Conservation (phyloP, 106 monocot genomes). For the Dendrobium chrysotoxum region DNA sequence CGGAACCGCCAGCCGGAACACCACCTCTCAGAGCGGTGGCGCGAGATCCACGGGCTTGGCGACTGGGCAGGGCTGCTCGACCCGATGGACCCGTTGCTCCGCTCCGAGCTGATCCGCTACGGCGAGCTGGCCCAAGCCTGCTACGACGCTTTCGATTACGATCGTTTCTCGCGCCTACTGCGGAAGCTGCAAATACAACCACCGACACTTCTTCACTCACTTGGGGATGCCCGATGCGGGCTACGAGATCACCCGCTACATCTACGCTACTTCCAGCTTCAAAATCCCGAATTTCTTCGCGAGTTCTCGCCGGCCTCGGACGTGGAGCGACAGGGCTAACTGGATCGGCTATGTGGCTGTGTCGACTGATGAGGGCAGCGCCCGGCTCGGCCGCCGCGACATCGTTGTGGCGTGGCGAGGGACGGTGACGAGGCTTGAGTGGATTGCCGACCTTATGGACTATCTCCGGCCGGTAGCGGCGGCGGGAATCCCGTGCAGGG, state of each 20-base stretch:
- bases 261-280: conserved; percentile 79
- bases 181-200: conserved; percentile 66
- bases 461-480: conserved; percentile 38
- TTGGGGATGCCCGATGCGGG: conserved; percentile 37
- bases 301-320: conserved; percentile 15
- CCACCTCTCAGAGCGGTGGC: conserved; percentile 37
- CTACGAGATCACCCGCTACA: conserved; percentile 60
- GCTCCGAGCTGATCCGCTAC: conserved; percentile 81
- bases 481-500: conserved; percentile 57
- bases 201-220: conserved; percentile 39
- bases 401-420: conserved; percentile 74
- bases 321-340: conserved; percentile 71
- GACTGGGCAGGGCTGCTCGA: conserved; percentile 80
- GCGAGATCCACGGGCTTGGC: conserved; percentile 58
- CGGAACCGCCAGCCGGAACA: neutral
- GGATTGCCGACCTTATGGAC: conserved; percentile 68
- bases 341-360: conserved; percentile 95
- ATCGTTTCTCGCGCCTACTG: conserved; percentile 64
- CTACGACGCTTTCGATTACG: conserved; percentile 89
- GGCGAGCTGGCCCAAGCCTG: conserved; percentile 83
- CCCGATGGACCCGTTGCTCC: conserved; percentile 76
- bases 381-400: conserved; percentile 68
- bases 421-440: conserved; percentile 72
- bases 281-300: conserved; percentile 58
- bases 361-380: conserved; percentile 47